phyloP scores from a whole-genome alignment of 371 early-diverging fungal genomes.

The Lichtheimia corymbifera region DNA sequence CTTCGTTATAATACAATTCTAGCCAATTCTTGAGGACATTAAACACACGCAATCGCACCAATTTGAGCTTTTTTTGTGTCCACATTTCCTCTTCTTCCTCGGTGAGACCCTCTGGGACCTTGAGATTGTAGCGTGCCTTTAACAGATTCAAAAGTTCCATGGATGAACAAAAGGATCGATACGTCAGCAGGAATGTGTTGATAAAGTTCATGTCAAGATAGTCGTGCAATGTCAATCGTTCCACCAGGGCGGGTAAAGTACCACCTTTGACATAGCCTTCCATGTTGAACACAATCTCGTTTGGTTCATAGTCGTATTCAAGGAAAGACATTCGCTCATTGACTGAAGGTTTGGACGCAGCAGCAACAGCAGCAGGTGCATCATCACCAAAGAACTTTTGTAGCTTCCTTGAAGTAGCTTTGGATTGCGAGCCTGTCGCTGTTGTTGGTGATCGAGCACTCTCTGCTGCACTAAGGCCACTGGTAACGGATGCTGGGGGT shows the following conservation, averaged over 20 bases:
- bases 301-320: constrained; percentile 39
- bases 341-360: constrained; percentile 16
- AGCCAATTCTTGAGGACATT: constrained; percentile 93
- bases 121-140: constrained; percentile 73
- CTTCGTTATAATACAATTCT: constrained; percentile 82
- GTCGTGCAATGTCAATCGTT: constrained; percentile 87
- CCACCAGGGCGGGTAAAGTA: constrained; percentile 83
- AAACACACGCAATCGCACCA: constrained; percentile 85
- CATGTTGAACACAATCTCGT: constrained; percentile 79
- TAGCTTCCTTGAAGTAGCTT: constrained; percentile 35
- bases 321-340: constrained; percentile 31
- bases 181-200: constrained; percentile 85
- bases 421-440: constrained; percentile 4
- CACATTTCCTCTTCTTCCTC: constrained; percentile 71
- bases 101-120: constrained; percentile 67
- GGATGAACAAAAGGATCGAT: constrained; percentile 85
- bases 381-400: constrained; percentile 72
- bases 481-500: neutral
- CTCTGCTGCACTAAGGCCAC: neutral
- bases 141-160: constrained; percentile 70
- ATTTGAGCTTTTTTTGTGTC: constrained; percentile 81
- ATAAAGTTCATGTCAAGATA: constrained; percentile 75
- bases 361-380: constrained; percentile 27
- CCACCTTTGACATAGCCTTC: constrained; percentile 89
- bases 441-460: neutral